These are phyloP conservation scores for Eucalyptus lansdowneana DNA, from an alignment of 345 rosid species.

Conservation along the genomic window DNA sequence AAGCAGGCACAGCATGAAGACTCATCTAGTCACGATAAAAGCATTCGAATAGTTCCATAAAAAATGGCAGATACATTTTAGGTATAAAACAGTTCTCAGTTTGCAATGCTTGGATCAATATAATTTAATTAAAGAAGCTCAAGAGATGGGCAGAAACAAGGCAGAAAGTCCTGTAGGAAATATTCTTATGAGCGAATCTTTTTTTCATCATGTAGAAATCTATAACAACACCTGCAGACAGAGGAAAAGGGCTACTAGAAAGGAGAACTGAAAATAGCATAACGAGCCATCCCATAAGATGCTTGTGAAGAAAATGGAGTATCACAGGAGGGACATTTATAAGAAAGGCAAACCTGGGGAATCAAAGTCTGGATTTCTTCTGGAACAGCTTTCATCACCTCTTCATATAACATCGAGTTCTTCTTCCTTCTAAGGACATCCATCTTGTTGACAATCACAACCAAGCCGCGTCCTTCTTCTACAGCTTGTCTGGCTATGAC, in stretches of 20 bases:
- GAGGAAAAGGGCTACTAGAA: background rate
- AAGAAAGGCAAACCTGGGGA: conserved; percentile 61
- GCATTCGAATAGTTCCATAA: background rate
- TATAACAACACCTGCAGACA: background rate
- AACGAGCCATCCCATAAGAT: background rate
- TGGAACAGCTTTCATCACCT: conserved; percentile 88
- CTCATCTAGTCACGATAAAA: background rate
- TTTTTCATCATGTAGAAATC: background rate
- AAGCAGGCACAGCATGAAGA: background rate
- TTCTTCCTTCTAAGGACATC: conserved; percentile 64
- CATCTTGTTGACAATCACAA: conserved; percentile 89
- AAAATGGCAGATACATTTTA: background rate
- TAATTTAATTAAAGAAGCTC: background rate
- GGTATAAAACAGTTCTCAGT: background rate
- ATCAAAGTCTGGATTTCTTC: conserved; percentile 82
- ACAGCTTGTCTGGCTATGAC: conserved; percentile 89
- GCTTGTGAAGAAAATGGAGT: background rate
- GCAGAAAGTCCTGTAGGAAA: background rate
- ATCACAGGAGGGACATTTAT: background rate
- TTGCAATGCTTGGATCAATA: background rate
- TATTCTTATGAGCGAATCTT: background rate
- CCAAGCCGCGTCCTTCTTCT: conserved; percentile 95
- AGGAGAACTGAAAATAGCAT: background rate
- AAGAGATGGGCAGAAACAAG: background rate
- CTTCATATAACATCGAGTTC: conserved; percentile 35